phyloP scores from a whole-genome alignment of 2,329 filamentous ascomycete genomes.

The Dendrostoma leiphaemia region DNA sequence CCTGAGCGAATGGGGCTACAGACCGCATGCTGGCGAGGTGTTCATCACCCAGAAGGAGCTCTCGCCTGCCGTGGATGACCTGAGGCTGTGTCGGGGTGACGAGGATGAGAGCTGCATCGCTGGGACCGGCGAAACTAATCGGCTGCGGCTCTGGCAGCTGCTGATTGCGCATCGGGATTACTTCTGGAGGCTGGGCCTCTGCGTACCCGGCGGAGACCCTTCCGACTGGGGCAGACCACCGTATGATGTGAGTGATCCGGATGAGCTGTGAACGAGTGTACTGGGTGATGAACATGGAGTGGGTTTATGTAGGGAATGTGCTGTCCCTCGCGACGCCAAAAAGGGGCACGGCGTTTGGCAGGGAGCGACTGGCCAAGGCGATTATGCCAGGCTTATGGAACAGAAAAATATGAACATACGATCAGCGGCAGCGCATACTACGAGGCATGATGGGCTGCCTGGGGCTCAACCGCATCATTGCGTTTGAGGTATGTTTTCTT shows the following conservation, averaged over 20 bases:
- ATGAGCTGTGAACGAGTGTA: slow-evolving; percentile 40
- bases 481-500: too few species aligned
- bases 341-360: slow-evolving; percentile 4
- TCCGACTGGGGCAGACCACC: slow-evolving; percentile 60
- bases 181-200: slow-evolving; percentile 90
- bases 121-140: slow-evolving; percentile 38
- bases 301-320: not conserved
- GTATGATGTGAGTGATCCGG: slow-evolving; percentile 38
- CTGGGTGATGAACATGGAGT: slow-evolving; percentile 5
- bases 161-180: slow-evolving; percentile 96
- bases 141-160: slow-evolving; percentile 82
- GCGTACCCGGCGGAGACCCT: slow-evolving; percentile 76
- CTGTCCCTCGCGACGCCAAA: not conserved
- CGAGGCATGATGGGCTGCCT: too few species aligned
- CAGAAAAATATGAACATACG: not conserved
- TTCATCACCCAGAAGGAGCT: slow-evolving; percentile 74
- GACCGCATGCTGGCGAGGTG: slow-evolving; percentile 81
- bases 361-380: not conserved
- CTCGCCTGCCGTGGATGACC: slow-evolving; percentile 64
- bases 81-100: slow-evolving; percentile 70
- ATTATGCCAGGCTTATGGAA: not conserved
- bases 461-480: too few species aligned
- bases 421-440: not conserved
- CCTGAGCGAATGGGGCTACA: slow-evolving; percentile 83
- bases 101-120: slow-evolving; percentile 71